Evolutionary conservation across 192 early-diverging fungal genomes (phyloP).

Genomic region (Obelidium mucronatum): DNA sequence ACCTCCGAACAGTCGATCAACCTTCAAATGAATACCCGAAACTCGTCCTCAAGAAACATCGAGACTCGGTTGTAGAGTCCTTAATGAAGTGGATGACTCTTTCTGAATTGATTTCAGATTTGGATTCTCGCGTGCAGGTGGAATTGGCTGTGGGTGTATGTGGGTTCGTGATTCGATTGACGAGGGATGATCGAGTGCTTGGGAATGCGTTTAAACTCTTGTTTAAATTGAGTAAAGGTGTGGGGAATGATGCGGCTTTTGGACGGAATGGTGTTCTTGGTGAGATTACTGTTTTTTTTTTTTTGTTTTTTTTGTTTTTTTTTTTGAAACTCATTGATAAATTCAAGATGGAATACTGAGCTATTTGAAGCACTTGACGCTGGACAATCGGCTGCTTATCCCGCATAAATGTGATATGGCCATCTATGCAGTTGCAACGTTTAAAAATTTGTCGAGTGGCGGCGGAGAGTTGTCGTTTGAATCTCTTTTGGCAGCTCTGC

Average conservation of each 20-base stretch:
- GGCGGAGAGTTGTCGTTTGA: not conserved
- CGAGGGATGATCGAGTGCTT: constrained; percentile 46
- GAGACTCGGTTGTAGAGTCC: constrained; percentile 31
- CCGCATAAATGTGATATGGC: constrained; percentile 29
- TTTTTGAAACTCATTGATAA: too few species aligned
- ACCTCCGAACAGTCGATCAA: constrained; percentile 30
- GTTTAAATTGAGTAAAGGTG: constrained; percentile 52
- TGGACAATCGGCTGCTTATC: not conserved
- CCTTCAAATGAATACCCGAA: not conserved
- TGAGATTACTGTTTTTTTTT: constrained; percentile 19
- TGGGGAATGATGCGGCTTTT: constrained; percentile 44
- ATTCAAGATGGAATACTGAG: not conserved
- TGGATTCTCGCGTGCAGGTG: not conserved
- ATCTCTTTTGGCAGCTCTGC: not conserved
- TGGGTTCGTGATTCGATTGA: constrained; percentile 39
- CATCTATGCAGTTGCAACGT: constrained; percentile 10
- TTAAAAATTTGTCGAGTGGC: constrained; percentile 19
- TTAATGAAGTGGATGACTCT: constrained; percentile 51
- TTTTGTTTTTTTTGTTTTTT: constrained; percentile 3
- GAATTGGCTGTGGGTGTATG: constrained; percentile 49
- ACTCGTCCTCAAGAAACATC: constrained; percentile 7
- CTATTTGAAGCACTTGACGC: constrained; percentile 17
- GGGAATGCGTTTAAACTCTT: constrained; percentile 43
- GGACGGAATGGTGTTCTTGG: constrained; percentile 11
- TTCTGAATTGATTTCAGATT: not conserved